phyloP scores from a whole-genome alignment of 768 basidiomycete genomes.

The Boletus coccyginus region DNA sequence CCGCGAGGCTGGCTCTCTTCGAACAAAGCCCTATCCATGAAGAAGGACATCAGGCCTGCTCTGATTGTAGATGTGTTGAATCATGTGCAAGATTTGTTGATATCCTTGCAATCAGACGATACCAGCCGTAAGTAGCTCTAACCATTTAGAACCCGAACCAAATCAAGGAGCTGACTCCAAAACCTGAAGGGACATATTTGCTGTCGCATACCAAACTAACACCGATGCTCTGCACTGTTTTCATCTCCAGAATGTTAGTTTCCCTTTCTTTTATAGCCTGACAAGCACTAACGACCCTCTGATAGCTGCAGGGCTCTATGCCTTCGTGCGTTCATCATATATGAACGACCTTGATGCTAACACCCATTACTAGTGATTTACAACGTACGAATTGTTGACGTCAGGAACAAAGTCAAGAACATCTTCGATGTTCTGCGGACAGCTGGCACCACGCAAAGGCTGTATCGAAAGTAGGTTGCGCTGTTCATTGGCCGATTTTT shows the following conservation, averaged over 20 bases:
- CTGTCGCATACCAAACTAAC: conserved; percentile 7
- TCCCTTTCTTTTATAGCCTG: neutral
- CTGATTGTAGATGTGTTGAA: conserved; percentile 9
- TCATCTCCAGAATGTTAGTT: conserved; percentile 49
- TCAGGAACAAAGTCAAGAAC: neutral
- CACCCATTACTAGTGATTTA: conserved; percentile 13
- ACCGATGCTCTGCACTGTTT: conserved; percentile 32
- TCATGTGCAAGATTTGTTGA: conserved; percentile 24
- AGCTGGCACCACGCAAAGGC: neutral
- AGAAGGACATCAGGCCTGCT: conserved; percentile 9
- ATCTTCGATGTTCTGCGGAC: conserved; percentile 11
- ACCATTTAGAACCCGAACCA: too few relatives aligned
- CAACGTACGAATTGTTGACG: conserved; percentile 16
- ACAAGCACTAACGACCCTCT: neutral
- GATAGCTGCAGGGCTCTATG: conserved; percentile 48
- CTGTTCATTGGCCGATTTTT: too few relatives aligned
- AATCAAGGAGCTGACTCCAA: neutral
- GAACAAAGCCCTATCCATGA: conserved; percentile 11
- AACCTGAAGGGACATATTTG: neutral
- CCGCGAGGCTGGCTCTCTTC: conserved; percentile 51
- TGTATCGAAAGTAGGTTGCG: conserved; percentile 5
- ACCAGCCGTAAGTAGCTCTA: conserved; percentile 21
- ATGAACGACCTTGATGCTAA: neutral
- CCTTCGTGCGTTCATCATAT: conserved; percentile 37
- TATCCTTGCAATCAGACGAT: conserved; percentile 26